Evolutionary conservation across 148 eudicot species (phyloP), one percentile per base, ranked within the genome.

Genomic region (Rhododendron kiyosumense): DNA sequence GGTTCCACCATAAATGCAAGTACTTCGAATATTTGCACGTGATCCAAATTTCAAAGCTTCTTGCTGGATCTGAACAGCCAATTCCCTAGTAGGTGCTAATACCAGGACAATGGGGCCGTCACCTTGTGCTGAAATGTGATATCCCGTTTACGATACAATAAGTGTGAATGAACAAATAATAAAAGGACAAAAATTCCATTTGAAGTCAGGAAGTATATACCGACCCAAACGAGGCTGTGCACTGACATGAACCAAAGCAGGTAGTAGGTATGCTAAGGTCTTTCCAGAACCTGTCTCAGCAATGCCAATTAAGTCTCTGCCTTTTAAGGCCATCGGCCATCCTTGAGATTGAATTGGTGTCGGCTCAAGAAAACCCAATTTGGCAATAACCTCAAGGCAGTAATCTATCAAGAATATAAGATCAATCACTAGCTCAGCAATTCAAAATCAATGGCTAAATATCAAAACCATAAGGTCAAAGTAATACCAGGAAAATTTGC

Each of bases 211-310:
- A 41, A 81, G 6, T 30, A 84, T 85, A 78, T 83, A 91, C 94
- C 57, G 26, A 97, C 99, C 98, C 86, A 95, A 88, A 88, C 85
- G 92, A 78, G 98, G 98, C 89, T 97, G 99, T 43, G 98, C 98
- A 89, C 92, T 91, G 61, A 97, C 95, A 81, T 97, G 99, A 79
- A 97, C 96, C 32, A 95, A 86, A 87, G 96, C 98, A 48, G 99
- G 99, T 63, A 95, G 80, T 90, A 97, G 87, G 90, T 97, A 97
- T 30, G 99, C 92, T 92, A 97, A 85, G 32, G 99, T 97, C 90
- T 97, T 97, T 76, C 99, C 99, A 82, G 99, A 97, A 78, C 99
- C 99, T 67, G 99, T 97, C 93, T 97, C 99, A 12, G 99, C 99
- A 89, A 97, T 94, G 81, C 99, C 99, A 88, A 97, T 91, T 84